phyloP scores from a whole-genome alignment of 306 rosid species.

The Cucurbita ficifolia region DNA sequence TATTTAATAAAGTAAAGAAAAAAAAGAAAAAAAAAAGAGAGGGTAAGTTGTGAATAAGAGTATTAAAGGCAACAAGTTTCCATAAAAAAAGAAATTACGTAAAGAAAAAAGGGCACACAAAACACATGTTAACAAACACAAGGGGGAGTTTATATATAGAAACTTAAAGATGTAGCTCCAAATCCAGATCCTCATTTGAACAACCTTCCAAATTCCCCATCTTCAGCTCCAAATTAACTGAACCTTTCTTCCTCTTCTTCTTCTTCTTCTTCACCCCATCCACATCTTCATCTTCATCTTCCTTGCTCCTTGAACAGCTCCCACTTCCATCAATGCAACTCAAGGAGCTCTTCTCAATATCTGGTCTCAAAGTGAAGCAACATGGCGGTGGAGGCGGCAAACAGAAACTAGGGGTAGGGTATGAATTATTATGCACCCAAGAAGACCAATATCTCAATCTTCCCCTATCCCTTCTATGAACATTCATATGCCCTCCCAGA shows the following conservation, averaged over 20 bases:
- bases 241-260: not conserved
- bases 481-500: slow-evolving; percentile 85
- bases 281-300: not conserved
- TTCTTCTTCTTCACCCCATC: slow-evolving; percentile 25
- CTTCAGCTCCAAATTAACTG: slow-evolving; percentile 38
- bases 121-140: not conserved
- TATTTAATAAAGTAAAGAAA: too few relatives aligned
- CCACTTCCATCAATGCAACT: slow-evolving; percentile 12
- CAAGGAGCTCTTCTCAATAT: not conserved
- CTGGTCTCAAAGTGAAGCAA: not conserved
- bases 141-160: not conserved
- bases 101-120: not conserved
- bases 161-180: slow-evolving; percentile 75
- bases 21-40: not conserved
- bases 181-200: slow-evolving; percentile 47
- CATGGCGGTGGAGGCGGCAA: slow-evolving; percentile 13
- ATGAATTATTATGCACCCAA: slow-evolving; percentile 14
- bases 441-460: slow-evolving; percentile 29
- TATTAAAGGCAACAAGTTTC: not conserved
- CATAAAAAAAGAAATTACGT: not conserved
- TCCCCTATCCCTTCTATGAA: slow-evolving; percentile 81
- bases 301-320: slow-evolving; percentile 7
- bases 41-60: not conserved
- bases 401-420: slow-evolving; percentile 15
- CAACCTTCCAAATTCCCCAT: slow-evolving; percentile 13